Conservation (phyloP, 371 early-diverging fungal species). For the Agmasoma carcini region DNA sequence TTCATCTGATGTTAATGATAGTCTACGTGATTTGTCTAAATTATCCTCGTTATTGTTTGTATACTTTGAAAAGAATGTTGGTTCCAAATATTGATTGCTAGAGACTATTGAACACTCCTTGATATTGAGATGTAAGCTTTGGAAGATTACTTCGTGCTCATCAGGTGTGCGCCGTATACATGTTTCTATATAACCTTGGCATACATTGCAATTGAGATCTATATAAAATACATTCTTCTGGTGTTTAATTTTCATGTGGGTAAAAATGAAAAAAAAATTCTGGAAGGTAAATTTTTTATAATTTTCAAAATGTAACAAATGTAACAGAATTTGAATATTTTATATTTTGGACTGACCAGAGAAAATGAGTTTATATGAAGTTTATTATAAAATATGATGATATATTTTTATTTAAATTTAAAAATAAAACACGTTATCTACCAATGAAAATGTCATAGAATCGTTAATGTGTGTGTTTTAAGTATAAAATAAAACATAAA, state of each 20-base stretch:
- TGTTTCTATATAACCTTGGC: conserved; percentile 36
- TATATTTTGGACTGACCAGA: no score
- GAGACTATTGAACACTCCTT: background rate
- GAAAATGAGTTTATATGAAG: no score
- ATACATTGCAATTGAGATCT: conserved; percentile 20
- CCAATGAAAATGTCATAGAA: no score
- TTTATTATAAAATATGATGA: no score
- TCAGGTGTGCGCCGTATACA: background rate
- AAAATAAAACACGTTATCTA: no score
- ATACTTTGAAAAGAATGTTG: background rate
- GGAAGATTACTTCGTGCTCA: background rate
- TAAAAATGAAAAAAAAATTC: background rate
- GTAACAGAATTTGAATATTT: no score
- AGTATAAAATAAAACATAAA: no score
- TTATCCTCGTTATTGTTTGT: background rate
- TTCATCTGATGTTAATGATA: background rate
- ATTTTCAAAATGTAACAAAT: no score
- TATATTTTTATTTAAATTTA: no score
- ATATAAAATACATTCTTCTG: conserved; percentile 44
- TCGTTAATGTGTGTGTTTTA: no score
- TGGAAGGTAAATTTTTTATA: no score
- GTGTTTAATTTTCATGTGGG: conserved; percentile 24
- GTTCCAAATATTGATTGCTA: background rate
- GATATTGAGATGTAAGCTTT: conserved; percentile 8
- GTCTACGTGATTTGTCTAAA: background rate